A percentile compares a stretch with the other conserved stretches of the same genome.
Conservation (phyloP, 2,329 filamentous ascomycete genomes). For the Venturia aucupariae region DNA sequence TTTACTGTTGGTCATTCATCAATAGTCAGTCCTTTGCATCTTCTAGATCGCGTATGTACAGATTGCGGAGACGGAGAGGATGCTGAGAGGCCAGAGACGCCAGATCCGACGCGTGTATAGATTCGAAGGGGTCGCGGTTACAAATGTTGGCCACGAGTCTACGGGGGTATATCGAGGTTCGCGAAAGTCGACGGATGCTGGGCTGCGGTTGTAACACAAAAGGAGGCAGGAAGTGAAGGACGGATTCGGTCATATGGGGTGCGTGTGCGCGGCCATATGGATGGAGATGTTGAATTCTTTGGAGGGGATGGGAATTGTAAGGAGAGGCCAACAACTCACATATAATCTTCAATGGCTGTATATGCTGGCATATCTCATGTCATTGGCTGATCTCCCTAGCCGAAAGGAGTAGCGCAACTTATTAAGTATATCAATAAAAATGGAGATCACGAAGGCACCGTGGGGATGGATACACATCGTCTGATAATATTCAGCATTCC, state of each 20-base stretch:
- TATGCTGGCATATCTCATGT: background rate
- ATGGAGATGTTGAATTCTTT: background rate
- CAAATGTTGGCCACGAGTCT: background rate
- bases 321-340: conserved; percentile 3
- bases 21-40: conserved; percentile 7
- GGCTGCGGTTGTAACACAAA: background rate
- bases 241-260: background rate
- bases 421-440: background rate
- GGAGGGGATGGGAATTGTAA: background rate
- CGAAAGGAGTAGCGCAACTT: background rate
- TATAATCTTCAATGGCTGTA: background rate
- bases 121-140: background rate
- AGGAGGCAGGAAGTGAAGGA: background rate
- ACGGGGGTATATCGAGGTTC: background rate
- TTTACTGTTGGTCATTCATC: conserved; percentile 14
- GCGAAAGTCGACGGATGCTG: background rate
- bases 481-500: background rate
- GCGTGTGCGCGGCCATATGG: background rate
- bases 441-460: background rate
- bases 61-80: background rate
- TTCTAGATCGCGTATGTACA: background rate
- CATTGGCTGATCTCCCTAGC: background rate
- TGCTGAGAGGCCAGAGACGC: background rate
- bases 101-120: conserved; percentile 4
- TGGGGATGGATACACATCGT: background rate